Evolutionary conservation across 108 stramenopile genomes (phyloP).

Genomic region (Mediolabrus comicus): DNA sequence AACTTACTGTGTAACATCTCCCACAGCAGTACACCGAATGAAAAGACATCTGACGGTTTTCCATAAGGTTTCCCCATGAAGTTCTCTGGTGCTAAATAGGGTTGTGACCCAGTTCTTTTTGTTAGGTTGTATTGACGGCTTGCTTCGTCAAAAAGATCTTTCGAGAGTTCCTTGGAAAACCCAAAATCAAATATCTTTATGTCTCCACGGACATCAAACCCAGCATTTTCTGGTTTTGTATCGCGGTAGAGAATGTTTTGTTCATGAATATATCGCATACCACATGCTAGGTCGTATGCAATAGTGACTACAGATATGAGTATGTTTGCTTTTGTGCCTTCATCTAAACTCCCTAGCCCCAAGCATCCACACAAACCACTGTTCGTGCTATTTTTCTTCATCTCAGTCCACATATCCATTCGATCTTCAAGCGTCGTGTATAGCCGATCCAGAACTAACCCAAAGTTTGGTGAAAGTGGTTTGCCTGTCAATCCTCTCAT

Average conservation of each 20-base stretch:
- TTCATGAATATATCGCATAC: conserved; percentile 54
- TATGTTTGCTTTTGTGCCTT: background rate
- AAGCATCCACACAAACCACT: conserved; percentile 27
- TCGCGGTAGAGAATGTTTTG: conserved; percentile 47
- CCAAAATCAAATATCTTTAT: conserved; percentile 54
- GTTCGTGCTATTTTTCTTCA: conserved; percentile 23
- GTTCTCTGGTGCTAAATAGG: conserved; percentile 36
- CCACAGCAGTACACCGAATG: conserved; percentile 47
- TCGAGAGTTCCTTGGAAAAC: conserved; percentile 35
- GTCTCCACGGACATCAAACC: conserved; percentile 62
- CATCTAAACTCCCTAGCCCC: conserved; percentile 6
- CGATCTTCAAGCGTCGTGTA: conserved; percentile 53
- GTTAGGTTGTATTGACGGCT: conserved; percentile 43
- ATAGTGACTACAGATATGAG: conserved; percentile 20
- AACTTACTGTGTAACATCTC: conserved; percentile 45
- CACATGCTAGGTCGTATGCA: conserved; percentile 57
- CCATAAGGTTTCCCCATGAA: conserved; percentile 36
- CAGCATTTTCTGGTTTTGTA: conserved; percentile 63
- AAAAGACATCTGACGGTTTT: conserved; percentile 33
- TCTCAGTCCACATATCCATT: conserved; percentile 51
- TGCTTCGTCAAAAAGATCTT: conserved; percentile 12
- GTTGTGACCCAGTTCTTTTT: conserved; percentile 27
- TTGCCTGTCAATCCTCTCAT: conserved; percentile 56
- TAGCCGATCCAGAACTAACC: conserved; percentile 63
- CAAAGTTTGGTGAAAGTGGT: conserved; percentile 50